phyloP scores from a whole-genome alignment of 768 basidiomycete genomes.

The Trametes sanguinea region DNA sequence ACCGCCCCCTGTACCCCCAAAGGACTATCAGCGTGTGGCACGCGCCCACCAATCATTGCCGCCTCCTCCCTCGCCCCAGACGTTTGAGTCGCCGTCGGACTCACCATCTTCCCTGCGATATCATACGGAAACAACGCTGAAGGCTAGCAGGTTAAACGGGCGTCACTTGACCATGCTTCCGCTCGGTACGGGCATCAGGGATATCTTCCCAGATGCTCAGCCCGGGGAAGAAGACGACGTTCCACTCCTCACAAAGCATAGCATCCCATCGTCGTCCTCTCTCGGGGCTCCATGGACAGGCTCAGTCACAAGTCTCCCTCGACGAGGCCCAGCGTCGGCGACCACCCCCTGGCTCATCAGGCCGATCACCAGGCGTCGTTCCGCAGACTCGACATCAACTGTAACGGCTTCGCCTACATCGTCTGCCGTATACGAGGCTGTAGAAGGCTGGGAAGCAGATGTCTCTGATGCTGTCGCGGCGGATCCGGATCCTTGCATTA shows the following conservation, averaged over 20 bases:
- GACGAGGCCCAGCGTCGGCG: background rate
- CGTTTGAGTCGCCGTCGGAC: background rate
- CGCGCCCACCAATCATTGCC: conserved; percentile 17
- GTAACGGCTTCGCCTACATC: conserved; percentile 16
- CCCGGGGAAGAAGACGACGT: background rate
- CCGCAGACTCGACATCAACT: conserved; percentile 14
- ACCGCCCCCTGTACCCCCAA: conserved; percentile 8
- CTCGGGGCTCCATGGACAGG: conserved; percentile 15
- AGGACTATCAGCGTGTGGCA: conserved; percentile 1
- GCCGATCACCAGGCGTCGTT: conserved; percentile 3
- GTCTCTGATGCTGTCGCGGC: too few relatives aligned
- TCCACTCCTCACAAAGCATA: background rate
- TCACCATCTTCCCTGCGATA: conserved; percentile 5
- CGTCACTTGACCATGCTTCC: conserved; percentile 2
- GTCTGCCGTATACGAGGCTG: conserved; percentile 12
- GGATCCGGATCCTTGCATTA: too few relatives aligned
- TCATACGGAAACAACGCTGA: background rate
- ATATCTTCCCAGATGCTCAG: background rate
- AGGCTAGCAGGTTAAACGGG: background rate
- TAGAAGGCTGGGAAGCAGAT: background rate
- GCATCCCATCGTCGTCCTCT: background rate
- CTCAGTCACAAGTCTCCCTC: background rate
- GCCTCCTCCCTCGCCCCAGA: conserved; percentile 12
- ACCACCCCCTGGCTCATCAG: background rate
- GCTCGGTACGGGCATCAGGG: conserved; percentile 3